Conservation (phyloP, 2,329 filamentous ascomycete species). For the Cryphonectria nitschkei region DNA sequence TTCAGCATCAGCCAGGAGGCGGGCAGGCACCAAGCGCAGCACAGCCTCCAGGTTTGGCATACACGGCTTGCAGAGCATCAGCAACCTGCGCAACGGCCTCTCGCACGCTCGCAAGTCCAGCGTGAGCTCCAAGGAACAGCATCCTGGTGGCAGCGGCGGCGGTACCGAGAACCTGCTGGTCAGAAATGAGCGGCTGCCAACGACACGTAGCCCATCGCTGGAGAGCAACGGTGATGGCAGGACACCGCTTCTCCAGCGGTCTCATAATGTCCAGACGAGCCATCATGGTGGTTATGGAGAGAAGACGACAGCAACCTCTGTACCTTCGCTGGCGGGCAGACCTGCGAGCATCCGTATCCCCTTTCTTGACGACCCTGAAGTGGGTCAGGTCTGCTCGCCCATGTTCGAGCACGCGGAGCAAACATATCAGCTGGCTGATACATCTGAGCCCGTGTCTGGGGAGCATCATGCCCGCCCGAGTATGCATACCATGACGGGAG, state of each 20-base stretch:
- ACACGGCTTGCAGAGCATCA: conserved; percentile 15
- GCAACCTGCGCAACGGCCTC: conserved; percentile 7
- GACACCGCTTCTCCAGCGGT: neutral
- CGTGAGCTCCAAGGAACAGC: neutral
- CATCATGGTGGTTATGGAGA: neutral
- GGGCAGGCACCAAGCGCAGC: neutral
- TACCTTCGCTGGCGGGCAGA: neutral
- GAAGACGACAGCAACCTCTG: neutral
- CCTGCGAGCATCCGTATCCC: neutral
- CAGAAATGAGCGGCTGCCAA: neutral
- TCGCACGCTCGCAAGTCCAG: neutral
- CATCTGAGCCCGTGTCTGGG: neutral
- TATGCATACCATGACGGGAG: neutral
- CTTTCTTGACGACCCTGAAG: neutral
- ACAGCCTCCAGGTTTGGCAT: conserved; percentile 5
- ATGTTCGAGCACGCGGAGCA: neutral
- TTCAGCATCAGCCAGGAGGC: neutral
- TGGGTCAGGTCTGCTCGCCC: neutral
- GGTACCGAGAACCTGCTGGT: neutral
- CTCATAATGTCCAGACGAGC: neutral
- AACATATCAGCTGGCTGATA: neutral
- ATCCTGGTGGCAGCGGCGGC: neutral
- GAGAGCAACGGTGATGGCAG: neutral
- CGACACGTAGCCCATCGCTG: neutral
- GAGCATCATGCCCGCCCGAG: neutral